Conservation (phyloP, 176 grass and related monocot genomes). For the Typha latifolia region DNA sequence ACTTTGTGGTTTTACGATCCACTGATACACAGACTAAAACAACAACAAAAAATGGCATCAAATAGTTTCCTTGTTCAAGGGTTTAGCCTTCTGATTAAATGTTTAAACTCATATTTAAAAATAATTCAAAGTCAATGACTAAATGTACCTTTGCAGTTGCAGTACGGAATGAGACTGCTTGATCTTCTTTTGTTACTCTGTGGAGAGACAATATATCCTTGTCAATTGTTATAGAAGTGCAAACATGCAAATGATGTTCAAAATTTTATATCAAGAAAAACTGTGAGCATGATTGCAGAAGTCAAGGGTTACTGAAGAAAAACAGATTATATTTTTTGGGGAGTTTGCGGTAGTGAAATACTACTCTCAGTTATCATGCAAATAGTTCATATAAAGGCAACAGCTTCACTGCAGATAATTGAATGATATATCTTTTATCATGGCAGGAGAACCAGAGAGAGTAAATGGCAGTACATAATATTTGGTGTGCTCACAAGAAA, state of each 20-base stretch:
- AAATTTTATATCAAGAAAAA: neutral
- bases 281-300: neutral
- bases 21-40: slow-evolving; percentile 87
- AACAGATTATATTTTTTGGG: neutral
- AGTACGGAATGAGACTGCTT: slow-evolving; percentile 72
- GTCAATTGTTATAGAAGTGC: neutral
- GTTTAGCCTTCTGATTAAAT: neutral
- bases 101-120: neutral
- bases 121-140: slow-evolving; percentile 5
- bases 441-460: neutral
- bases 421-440: neutral
- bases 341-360: neutral
- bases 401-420: neutral
- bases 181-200: slow-evolving; percentile 64
- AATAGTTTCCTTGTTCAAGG: neutral
- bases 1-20: slow-evolving; percentile 85
- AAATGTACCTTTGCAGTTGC: slow-evolving; percentile 68
- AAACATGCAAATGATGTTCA: neutral
- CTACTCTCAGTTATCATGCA: neutral
- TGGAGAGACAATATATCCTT: slow-evolving; percentile 8
- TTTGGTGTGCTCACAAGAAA: too few relatives aligned
- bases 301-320: neutral
- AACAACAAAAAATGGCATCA: slow-evolving; percentile 21
- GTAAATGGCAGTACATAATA: too few relatives aligned
- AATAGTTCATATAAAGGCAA: neutral